Evolutionary conservation across 495 filamentous ascomycete genomes (phyloP).

Genomic region (Podospora pseudopauciseta): DNA sequence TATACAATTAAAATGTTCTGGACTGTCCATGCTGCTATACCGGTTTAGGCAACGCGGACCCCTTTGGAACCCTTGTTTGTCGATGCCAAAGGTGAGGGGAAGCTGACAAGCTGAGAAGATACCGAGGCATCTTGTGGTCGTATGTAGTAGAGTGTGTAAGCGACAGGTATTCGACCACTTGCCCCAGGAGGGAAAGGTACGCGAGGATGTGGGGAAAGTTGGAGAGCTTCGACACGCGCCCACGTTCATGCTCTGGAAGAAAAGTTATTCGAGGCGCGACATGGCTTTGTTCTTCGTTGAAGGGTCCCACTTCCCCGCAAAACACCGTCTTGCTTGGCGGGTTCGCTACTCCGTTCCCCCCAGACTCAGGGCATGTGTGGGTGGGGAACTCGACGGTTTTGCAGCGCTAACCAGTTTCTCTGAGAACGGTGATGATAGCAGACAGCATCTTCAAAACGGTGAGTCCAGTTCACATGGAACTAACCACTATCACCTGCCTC

Average conservation of each 20-base stretch:
- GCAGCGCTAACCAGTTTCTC: not conserved
- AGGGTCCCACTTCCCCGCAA: constrained; percentile 7
- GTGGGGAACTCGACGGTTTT: not conserved
- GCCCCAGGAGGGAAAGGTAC: not conserved
- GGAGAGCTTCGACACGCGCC: not conserved
- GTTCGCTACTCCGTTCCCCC: not conserved
- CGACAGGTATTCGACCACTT: not conserved
- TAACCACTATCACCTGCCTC: not conserved
- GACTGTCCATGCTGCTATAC: not conserved
- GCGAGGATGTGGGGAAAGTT: not conserved
- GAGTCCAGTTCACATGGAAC: not conserved
- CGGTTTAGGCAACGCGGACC: not conserved
- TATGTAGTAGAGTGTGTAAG: not conserved
- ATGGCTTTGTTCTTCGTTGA: not conserved
- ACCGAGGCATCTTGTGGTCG: constrained; percentile 12
- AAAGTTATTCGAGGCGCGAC: not conserved
- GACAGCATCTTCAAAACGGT: not conserved
- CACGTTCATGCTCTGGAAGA: not conserved
- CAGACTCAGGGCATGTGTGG: not conserved
- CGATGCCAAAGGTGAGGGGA: constrained; percentile 13
- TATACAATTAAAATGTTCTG: not conserved
- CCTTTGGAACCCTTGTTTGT: constrained; percentile 6
- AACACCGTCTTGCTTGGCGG: constrained; percentile 2
- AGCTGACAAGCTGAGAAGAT: constrained; percentile 8
- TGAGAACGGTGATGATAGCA: not conserved